A percentile compares a stretch with the other conserved stretches of the same genome.
Conservation (phyloP, 305 asterid genomes). For the Fraxinus paxiana region DNA sequence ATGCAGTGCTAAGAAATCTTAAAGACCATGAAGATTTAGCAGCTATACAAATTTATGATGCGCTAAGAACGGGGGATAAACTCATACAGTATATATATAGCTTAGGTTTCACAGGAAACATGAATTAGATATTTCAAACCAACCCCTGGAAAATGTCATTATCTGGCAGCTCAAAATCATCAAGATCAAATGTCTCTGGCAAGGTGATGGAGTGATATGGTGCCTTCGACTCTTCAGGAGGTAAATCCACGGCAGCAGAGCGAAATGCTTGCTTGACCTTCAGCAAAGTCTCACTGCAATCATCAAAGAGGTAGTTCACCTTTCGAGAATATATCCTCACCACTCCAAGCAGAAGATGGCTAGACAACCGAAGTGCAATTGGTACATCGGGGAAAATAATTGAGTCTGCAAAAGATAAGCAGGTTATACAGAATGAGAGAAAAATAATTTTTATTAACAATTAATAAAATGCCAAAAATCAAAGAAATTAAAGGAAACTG, state of each 20-base stretch:
- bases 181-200: conserved; percentile 98
- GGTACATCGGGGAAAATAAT: conserved; percentile 91
- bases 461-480: conserved; percentile 9
- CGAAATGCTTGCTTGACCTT: conserved; percentile 96
- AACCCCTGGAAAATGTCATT: conserved; percentile 82
- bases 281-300: conserved; percentile 94
- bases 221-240: conserved; percentile 97
- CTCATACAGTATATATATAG: conserved; percentile 5
- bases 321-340: conserved; percentile 90
- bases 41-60: conserved; percentile 10
- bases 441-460: background rate
- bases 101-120: conserved; percentile 15
- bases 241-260: conserved; percentile 91
- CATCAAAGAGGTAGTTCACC: conserved; percentile 96
- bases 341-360: conserved; percentile 98
- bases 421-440: conserved; percentile 19
- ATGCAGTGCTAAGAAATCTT: conserved; percentile 15
- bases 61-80: background rate
- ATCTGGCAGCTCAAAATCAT: conserved; percentile 97
- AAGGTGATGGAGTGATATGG: conserved; percentile 95
- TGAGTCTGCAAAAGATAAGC: conserved; percentile 55
- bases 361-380: conserved; percentile 90
- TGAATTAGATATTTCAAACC: conserved; percentile 28
- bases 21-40: background rate
- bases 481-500: background rate